These are phyloP conservation scores for Epichloe hybrida DNA, from an alignment of 2,329 filamentous ascomycete genomes.

Conservation along the genomic window DNA sequence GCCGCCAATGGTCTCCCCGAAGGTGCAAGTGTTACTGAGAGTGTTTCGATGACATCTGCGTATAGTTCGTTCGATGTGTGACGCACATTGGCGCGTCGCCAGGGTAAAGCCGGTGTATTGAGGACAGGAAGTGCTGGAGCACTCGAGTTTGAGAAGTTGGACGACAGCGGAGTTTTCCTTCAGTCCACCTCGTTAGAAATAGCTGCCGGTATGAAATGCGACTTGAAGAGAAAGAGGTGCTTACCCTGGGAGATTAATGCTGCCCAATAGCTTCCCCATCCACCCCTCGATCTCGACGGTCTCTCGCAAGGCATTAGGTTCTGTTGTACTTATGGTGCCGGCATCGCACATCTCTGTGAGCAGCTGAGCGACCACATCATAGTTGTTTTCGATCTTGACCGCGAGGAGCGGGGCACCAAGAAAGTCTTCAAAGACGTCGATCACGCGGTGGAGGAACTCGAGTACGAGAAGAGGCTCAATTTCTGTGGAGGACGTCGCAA, in stretches of 20 bases:
- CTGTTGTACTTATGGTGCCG: conserved; percentile 77
- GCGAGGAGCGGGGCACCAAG: conserved; percentile 76
- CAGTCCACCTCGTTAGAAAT: neutral
- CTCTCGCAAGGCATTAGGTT: conserved; percentile 84
- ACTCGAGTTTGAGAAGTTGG: conserved; percentile 25
- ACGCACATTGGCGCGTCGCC: conserved; percentile 81
- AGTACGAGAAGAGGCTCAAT: conserved; percentile 80
- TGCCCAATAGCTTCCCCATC: conserved; percentile 77
- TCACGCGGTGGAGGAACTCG: conserved; percentile 85
- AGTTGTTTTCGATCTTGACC: conserved; percentile 74
- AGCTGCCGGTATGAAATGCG: neutral
- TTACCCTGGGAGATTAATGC: conserved; percentile 70
- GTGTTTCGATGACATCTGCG: conserved; percentile 84
- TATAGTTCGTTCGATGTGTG: conserved; percentile 97
- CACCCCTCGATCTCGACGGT: conserved; percentile 84
- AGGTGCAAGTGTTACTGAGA: conserved; percentile 78
- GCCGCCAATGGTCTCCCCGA: conserved; percentile 79
- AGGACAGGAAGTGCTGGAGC: conserved; percentile 27
- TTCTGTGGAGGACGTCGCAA: conserved; percentile 74
- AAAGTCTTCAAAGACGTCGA: conserved; percentile 91
- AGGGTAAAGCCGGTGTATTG: conserved; percentile 53
- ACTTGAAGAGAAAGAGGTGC: conserved; percentile 6
- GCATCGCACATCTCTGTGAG: conserved; percentile 94
- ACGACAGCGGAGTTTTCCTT: conserved; percentile 28
- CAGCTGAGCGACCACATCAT: conserved; percentile 87